Base-by-base conservation (phyloP, 805 yeast species). In the Metschnikowia cubensis region DNA sequence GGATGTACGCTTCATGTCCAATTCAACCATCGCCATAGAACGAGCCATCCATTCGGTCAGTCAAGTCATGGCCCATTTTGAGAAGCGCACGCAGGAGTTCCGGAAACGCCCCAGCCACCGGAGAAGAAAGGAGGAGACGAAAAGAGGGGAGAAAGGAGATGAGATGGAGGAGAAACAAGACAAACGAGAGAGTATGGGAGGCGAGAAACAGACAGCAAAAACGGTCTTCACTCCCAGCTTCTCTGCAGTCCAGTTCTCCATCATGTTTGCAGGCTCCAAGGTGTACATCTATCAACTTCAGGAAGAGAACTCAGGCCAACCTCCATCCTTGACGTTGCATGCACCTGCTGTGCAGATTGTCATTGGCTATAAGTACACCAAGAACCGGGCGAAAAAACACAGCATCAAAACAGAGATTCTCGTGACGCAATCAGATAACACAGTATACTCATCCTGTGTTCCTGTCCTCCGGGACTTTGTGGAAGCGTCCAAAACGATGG, bases 311-410 rank as follows among this genome's bases (percentile, higher is more conserved):
- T 62, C 67, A 17, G 54, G 60, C 10, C 41, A 21, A 2, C 76
- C 89, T 0, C 67, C 70, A 0, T 76, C 87, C 0, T 70, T 91
- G 14, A 77, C 74, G 25, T 66, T 91, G 22, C 85, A 80, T 47
- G 80, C 96, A 0, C 98, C 98, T 0, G 85, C 88, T 1, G 81
- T 91, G 1, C 73, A 73, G 45, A 73, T 86, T 5, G 74, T 77
- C 2, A 58, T 83, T 0, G 80, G 76, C 50, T 89, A 88, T 60
- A 62, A 65, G 3, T 77, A 74, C 54, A 51, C 59, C 15, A 68
- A 69, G 35, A 50, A 61, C 0, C 31, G 70, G 0, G 37, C 52
- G 0, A 74, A 72, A 47, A 75, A 72, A 43, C 86, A 79, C 57
- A 60, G 54, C 21, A 57, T 84, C 20, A 70, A 75, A 18, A 65